Conservation (phyloP, 2,329 filamentous ascomycete genomes). For the Penicillium italicum region DNA sequence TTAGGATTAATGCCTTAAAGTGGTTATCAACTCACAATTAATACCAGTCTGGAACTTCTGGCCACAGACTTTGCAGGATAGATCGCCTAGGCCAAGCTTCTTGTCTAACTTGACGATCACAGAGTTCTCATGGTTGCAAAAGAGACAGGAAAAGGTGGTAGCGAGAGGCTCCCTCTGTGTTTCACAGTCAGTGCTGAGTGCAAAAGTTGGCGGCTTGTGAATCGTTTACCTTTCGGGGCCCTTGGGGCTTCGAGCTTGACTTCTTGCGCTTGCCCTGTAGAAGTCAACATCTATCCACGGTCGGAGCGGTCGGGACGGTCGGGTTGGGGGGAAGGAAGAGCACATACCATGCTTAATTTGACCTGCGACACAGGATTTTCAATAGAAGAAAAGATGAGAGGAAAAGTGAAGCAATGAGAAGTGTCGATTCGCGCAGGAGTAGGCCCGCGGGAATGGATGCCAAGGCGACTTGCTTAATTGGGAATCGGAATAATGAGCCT, state of each 20-base stretch:
- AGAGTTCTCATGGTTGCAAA: constrained; percentile 96
- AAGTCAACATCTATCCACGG: background rate
- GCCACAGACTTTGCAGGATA: constrained; percentile 89
- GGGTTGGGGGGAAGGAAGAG: background rate
- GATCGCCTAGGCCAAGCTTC: constrained; percentile 78
- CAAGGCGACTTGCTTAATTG: constrained; percentile 4
- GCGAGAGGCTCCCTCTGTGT: constrained; percentile 45
- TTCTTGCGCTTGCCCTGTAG: constrained; percentile 84
- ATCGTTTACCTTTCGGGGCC: constrained; percentile 69
- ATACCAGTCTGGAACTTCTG: constrained; percentile 90
- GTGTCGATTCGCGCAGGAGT: constrained; percentile 12
- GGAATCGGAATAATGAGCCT: constrained; percentile 14
- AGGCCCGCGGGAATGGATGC: background rate
- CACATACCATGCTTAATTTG: constrained; percentile 15
- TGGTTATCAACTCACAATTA: constrained; percentile 64
- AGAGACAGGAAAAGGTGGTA: constrained; percentile 90
- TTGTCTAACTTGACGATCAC: constrained; percentile 90
- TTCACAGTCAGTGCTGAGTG: constrained; percentile 14
- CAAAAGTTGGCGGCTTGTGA: background rate
- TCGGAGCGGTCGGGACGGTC: background rate
- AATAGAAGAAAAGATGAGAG: background rate
- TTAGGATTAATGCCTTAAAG: background rate
- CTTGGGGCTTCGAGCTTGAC: constrained; percentile 75
- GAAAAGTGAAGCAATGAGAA: constrained; percentile 12
- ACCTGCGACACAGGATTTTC: background rate